A percentile compares a stretch with the other conserved stretches of the same genome.
These are phyloP conservation scores for Fusarium abutilonis DNA, from an alignment of 2,329 filamentous ascomycete species.

Conservation along the genomic window DNA sequence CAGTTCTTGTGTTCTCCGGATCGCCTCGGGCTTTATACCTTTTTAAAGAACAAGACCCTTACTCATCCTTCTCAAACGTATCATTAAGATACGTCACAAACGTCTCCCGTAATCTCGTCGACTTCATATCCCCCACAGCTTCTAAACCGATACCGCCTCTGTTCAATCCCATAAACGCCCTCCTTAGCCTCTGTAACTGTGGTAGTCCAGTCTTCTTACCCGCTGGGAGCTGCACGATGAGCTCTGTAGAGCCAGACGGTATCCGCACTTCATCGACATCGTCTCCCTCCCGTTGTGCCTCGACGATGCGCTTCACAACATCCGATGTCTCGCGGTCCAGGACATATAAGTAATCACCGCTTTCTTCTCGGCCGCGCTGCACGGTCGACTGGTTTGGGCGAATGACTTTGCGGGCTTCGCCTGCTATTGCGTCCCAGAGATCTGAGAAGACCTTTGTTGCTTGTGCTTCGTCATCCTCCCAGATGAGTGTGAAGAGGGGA, in stretches of 20 bases:
- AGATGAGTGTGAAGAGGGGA: constrained; percentile 81
- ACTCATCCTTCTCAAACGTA: constrained; percentile 68
- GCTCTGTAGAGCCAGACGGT: constrained; percentile 52
- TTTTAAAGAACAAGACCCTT: constrained; percentile 20
- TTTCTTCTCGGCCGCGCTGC: constrained; percentile 67
- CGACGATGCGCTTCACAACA: constrained; percentile 74
- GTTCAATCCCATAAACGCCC: constrained; percentile 81
- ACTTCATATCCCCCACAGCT: constrained; percentile 63
- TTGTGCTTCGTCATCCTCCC: constrained; percentile 76
- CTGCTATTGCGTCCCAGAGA: constrained; percentile 80
- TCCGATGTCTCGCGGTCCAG: constrained; percentile 83
- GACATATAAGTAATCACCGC: constrained; percentile 80
- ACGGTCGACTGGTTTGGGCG: constrained; percentile 81
- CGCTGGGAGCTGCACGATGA: constrained; percentile 70
- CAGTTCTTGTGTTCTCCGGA: neutral
- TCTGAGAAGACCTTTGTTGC: constrained; percentile 65
- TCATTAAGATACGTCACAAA: constrained; percentile 76
- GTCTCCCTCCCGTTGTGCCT: constrained; percentile 74
- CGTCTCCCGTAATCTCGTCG: constrained; percentile 66
- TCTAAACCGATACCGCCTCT: constrained; percentile 72
- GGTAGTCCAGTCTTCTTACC: constrained; percentile 73
- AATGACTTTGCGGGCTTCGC: constrained; percentile 69
- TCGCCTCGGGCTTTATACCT: no score
- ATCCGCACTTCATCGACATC: constrained; percentile 67
- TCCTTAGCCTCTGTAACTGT: constrained; percentile 78